These are phyloP conservation scores for Xylaria sp. DNA, from an alignment of 2,329 filamentous ascomycete species.

Conservation along the genomic window DNA sequence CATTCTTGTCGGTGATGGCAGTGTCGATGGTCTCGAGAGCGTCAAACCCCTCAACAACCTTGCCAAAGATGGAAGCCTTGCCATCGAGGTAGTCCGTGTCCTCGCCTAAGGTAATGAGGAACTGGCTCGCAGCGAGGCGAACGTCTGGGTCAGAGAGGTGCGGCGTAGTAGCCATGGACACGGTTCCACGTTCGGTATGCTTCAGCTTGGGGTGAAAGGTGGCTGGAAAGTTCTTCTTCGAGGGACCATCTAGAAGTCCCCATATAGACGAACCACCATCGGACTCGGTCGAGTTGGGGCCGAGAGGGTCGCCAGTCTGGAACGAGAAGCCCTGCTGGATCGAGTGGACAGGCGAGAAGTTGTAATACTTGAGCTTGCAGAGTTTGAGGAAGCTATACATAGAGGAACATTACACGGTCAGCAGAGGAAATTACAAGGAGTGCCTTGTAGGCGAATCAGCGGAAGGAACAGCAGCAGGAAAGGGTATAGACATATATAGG, in stretches of 20 bases:
- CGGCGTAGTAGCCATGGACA: conserved; percentile 96
- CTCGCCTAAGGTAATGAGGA: conserved; percentile 90
- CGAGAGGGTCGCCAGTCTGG: conserved; percentile 93
- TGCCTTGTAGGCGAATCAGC: background rate
- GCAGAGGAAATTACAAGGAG: conserved; percentile 47
- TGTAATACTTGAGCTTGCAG: conserved; percentile 99
- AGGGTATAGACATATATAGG: background rate
- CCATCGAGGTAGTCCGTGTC: conserved; percentile 91
- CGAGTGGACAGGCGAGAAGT: conserved; percentile 91
- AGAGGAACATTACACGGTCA: conserved; percentile 57
- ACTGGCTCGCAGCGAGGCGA: conserved; percentile 88
- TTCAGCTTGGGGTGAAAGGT: conserved; percentile 88
- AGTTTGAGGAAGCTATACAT: conserved; percentile 89
- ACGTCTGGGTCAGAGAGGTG: conserved; percentile 80
- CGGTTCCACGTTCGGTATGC: conserved; percentile 87
- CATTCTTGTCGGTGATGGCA: conserved; percentile 86
- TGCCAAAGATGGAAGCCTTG: conserved; percentile 94
- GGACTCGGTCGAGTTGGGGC: conserved; percentile 83
- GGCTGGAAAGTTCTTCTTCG: conserved; percentile 83
- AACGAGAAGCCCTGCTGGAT: conserved; percentile 96
- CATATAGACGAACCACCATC: conserved; percentile 95
- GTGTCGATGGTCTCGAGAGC: conserved; percentile 92
- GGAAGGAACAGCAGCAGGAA: background rate
- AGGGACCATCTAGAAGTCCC: conserved; percentile 78
- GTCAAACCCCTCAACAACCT: conserved; percentile 96